Evolutionary conservation across 2,329 filamentous ascomycete genomes (phyloP).

Genomic region (Pseudocercospora vitis): DNA sequence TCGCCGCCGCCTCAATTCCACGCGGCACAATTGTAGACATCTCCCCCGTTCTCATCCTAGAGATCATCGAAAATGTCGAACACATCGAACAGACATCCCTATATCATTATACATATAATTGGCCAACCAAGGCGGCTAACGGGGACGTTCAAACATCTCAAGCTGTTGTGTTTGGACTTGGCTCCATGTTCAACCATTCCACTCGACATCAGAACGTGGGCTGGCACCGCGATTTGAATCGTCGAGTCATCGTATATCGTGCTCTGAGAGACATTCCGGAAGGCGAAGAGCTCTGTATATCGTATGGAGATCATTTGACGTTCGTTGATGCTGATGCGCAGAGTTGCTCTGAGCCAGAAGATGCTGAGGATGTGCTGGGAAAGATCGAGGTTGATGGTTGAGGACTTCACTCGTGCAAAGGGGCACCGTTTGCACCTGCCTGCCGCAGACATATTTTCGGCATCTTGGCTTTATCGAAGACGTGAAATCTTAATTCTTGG

Average conservation of each 20-base stretch:
- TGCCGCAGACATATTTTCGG: background rate
- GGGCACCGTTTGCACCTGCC: background rate
- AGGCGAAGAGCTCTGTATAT: slow-evolving; percentile 59
- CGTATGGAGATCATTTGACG: slow-evolving; percentile 49
- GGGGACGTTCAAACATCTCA: slow-evolving; percentile 42
- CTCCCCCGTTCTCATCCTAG: slow-evolving; percentile 54
- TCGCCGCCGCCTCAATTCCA: slow-evolving; percentile 49
- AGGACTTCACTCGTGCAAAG: background rate
- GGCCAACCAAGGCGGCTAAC: slow-evolving; percentile 37
- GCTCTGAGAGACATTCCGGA: slow-evolving; percentile 50
- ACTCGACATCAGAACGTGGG: slow-evolving; percentile 54
- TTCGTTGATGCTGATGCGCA: slow-evolving; percentile 47
- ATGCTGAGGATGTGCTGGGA: slow-evolving; percentile 42
- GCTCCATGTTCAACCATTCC: slow-evolving; percentile 61
- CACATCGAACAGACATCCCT: slow-evolving; percentile 54
- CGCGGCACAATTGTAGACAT: slow-evolving; percentile 53
- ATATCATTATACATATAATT: slow-evolving; percentile 59
- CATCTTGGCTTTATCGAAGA: too few relatives aligned
- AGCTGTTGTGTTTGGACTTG: slow-evolving; percentile 56
- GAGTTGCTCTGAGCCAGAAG: slow-evolving; percentile 29
- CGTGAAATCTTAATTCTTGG: too few relatives aligned
- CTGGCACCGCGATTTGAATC: slow-evolving; percentile 53
- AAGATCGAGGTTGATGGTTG: slow-evolving; percentile 39
- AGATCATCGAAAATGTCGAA: slow-evolving; percentile 48
- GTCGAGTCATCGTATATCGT: slow-evolving; percentile 50